Conservation (phyloP, 768 basidiomycete genomes). For the Boletus patriciae region DNA sequence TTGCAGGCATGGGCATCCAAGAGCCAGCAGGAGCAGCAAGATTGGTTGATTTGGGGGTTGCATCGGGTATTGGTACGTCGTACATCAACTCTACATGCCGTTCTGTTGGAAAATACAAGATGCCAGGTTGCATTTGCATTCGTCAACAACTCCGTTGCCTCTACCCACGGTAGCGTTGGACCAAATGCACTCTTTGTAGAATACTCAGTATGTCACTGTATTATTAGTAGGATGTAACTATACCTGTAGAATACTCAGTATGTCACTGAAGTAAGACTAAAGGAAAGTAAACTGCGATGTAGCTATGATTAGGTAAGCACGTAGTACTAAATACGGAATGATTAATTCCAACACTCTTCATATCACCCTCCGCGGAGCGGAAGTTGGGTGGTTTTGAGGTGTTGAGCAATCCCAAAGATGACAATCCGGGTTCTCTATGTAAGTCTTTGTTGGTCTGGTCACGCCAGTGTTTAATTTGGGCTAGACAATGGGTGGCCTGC, state of each 20-base stretch:
- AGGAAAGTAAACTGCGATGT: too few relatives aligned
- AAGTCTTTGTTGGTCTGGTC: slow-evolving; percentile 30
- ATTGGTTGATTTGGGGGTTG: slow-evolving; percentile 93
- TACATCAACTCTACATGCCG: neutral
- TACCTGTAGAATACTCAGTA: too few relatives aligned
- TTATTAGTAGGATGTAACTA: too few relatives aligned
- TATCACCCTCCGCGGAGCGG: slow-evolving; percentile 96
- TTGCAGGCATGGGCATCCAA: slow-evolving; percentile 65
- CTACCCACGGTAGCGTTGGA: slow-evolving; percentile 80
- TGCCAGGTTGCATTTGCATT: slow-evolving; percentile 83
- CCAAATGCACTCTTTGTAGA: too few relatives aligned
- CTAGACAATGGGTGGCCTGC: slow-evolving; percentile 64
- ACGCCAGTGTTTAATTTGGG: slow-evolving; percentile 12
- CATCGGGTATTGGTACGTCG: slow-evolving; percentile 77
- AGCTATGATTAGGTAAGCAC: too few relatives aligned
- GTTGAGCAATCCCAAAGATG: slow-evolving; percentile 80
- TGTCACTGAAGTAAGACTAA: too few relatives aligned
- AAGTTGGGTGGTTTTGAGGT: slow-evolving; percentile 94
- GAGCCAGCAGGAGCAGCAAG: slow-evolving; percentile 65
- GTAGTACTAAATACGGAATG: too few relatives aligned
- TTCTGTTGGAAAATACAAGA: neutral
- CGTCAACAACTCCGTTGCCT: slow-evolving; percentile 78
- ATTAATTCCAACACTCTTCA: too few relatives aligned
- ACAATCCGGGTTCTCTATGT: slow-evolving; percentile 77
- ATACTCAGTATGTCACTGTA: too few relatives aligned